Base-by-base conservation (phyloP, 179 eudicot species). In the Silene noctiflora region DNA sequence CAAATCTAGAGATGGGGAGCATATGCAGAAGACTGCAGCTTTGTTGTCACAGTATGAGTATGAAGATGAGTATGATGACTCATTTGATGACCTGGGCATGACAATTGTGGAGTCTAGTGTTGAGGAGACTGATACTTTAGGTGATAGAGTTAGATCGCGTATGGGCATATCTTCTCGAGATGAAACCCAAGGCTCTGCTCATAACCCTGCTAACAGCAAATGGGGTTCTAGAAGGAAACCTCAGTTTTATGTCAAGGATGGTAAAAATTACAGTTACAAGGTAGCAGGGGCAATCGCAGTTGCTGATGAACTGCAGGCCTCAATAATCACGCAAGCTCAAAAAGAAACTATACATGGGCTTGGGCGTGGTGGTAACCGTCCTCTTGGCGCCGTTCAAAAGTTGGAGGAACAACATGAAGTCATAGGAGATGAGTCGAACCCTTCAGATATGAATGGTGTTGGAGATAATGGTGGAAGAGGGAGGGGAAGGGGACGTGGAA, bases 11-110 rank as follows among this genome's bases (percentile, higher is more conserved):
- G 90, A 88, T 55, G 88, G 77, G 61, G 85, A 79, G 75, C 88
- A 81, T 79, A 17, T 81, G 84, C 87, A 83, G 60, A 95, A 88
- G 81, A 88, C 91, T 6, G 79, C 87, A 10, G 97, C 89, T 17
- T 81, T 95, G 42, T 42, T 76, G 35, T 87, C 91, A 16, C 97
- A 88, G 73, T 90, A 88, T 0, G 99, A 91, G 82, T 95, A 95
- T 70, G 99, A 95, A 78, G 99, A 93, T n/a, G 99, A 95, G 83
- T 95, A 95, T 55, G 98, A 95, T 69, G 99, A 95, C 80, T 95
- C 99, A 25, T 95, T 95, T 56, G 99, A 95, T 82, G 99, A 95
- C 73, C 75, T 95, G 14, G 99, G 99, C 31, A 70, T 93, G 80
- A 83, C 91, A 5, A 83, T 90, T 17, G 83, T 87, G 62, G 99